Evolutionary conservation across 768 basidiomycete species (phyloP), one percentile per base, ranked within the genome.

Genomic region (Leccinum ochraceum): DNA sequence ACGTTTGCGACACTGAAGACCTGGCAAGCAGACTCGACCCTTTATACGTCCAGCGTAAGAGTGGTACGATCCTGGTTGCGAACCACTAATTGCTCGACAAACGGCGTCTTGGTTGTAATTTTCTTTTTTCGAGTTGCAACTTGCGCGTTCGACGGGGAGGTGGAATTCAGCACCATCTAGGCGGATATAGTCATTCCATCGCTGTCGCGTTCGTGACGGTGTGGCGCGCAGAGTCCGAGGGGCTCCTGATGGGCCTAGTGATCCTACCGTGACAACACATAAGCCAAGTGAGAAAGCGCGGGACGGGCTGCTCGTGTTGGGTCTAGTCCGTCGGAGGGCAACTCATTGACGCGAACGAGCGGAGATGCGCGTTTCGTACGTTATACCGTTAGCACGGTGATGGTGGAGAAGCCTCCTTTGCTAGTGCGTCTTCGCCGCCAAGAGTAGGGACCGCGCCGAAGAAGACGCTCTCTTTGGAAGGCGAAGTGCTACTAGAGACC

Each of bases 381-480:
- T 68, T 13, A 67, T 59, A 53, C 57, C 54, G 61, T 30, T 22
- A 46, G 53, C 48, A 56, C 53, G 59, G 56, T 32, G 60, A 69
- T 56, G 60, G 63, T 58, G 51, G 39, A 37, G 67, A 68, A 66
- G 61, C 57, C 26, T 36, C 20, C 14, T 5, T 42, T 37, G 17
- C 20, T n/a, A 51, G 52, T 11, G 34, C 46, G 49, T 55, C 55
- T 57, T 54, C 51, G 59, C 63, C 49, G 53, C 44, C 52, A 58
- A 52, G 66, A 57, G 37, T 39, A 17, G 49, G 50, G 36, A 44
- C 34, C 34, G 22, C 44, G 48, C 53, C 24, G 30, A 13, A 53
- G 59, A 67, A 69, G 61, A 36, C 14, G 34, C 67, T 56, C n/a
- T 56, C 54, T 69, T 69, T 69, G 59, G 67, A 17, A 64, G 48